These are phyloP conservation scores for Candida sanyiensis DNA, from an alignment of 805 yeast species.

Conservation along the genomic window DNA sequence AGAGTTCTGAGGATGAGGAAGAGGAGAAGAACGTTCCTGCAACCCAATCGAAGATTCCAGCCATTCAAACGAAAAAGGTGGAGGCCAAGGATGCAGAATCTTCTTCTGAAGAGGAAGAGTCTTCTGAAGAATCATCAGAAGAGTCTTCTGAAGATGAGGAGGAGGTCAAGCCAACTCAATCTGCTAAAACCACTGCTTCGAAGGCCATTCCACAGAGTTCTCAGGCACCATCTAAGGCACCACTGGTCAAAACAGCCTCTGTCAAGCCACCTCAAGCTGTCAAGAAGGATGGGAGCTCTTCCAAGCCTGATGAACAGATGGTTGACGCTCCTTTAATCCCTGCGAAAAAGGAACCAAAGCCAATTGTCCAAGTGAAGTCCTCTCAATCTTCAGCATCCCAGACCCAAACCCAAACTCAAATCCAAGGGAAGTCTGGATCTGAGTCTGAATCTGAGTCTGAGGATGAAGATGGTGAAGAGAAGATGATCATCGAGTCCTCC, in stretches of 20 bases:
- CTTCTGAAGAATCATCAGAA: slow-evolving; percentile 1
- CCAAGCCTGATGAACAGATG: neutral
- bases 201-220: too few species aligned
- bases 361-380: slow-evolving; percentile 6
- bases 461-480: neutral
- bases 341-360: neutral
- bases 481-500: slow-evolving; percentile 1
- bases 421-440: too few species aligned
- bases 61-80: neutral
- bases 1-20: slow-evolving; percentile 1
- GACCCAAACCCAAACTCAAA: too few species aligned
- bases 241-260: too few species aligned
- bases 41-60: neutral
- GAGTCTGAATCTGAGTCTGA: neutral
- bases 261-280: too few species aligned
- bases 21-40: neutral
- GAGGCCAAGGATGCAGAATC: neutral
- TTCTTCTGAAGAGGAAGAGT: neutral
- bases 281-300: neutral
- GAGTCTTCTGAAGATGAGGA: neutral
- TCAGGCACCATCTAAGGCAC: too few species aligned
- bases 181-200: too few species aligned
- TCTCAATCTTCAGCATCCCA: slow-evolving; percentile 4
- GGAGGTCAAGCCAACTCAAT: neutral
- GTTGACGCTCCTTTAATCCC: neutral